Evolutionary conservation across 257 asterid genomes (phyloP), one percentile per base, ranked within the genome.

Genomic region (Jasminum sambac): DNA sequence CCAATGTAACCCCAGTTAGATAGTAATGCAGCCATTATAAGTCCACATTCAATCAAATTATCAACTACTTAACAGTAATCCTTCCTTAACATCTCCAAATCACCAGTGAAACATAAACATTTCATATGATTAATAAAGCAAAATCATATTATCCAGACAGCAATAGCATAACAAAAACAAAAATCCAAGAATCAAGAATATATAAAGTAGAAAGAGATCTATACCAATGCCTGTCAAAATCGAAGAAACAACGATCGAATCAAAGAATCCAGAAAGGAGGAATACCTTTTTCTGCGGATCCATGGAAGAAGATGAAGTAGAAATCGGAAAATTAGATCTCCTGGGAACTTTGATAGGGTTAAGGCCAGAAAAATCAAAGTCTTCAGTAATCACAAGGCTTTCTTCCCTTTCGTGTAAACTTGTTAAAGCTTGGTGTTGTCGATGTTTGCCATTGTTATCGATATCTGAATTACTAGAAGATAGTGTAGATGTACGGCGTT

Each of bases 331-430:
- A 79, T 76, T 24, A 69, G 83, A 40, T 64, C 97, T 83, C 26
- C 80, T 86, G 24, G 99, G 96, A 37, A 91, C 96, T 74, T 83
- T 83, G 40, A 94, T 82, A 19, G 37, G 36, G 66, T 82, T 72
- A 70, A 94, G 92, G 59, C 91, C 96, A 25, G 96, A 88, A 48
- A 84, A 75, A 84, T 88, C 95, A 78, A 89, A 82, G 72, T 91
- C 88, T 60, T 78, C 84, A 68, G 82, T 65, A 76, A 89, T 74
- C 50, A 52, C 63, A 63, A 88, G 73, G 62, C 76, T 77, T 43
- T 75, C 77, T 69, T 74, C 61, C 37, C 72, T 52, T 17, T 60
- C 37, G 58, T 50, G 62, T 8, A 55, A 21, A 55, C 62, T 63
- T 63, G 71, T 42, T 66, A 69, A 69, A 80, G 63, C 77, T 50